A percentile compares a stretch with the other conserved stretches of the same genome.
phyloP scores from a whole-genome alignment of 495 filamentous ascomycete genomes.

The Cercophora samala region DNA sequence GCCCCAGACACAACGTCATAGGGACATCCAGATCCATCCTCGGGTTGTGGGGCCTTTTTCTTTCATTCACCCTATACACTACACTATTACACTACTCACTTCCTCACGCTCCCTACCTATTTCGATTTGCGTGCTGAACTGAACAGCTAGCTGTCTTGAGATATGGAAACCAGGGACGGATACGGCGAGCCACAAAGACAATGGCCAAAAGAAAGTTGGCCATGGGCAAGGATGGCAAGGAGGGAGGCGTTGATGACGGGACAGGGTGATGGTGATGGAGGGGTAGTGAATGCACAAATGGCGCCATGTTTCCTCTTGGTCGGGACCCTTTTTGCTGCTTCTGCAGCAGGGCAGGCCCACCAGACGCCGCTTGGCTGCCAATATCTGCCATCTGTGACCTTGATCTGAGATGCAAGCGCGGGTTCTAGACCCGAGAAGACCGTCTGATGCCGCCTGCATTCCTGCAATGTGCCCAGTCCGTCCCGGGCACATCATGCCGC shows the following conservation, averaged over 20 bases:
- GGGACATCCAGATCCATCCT: neutral
- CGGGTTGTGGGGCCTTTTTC: no score
- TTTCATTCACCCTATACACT: no score
- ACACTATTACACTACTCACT: no score
- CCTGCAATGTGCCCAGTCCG: neutral
- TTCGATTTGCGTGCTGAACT: no score
- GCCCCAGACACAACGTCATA: neutral
- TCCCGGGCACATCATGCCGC: neutral
- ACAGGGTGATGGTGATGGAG: neutral
- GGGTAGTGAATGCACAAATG: conserved; percentile 8
- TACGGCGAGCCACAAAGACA: neutral
- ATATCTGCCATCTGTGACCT: conserved; percentile 15
- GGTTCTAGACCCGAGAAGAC: conserved; percentile 30
- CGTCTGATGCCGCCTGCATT: conserved; percentile 12
- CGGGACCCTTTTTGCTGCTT: conserved; percentile 11
- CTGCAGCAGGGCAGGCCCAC: conserved; percentile 8
- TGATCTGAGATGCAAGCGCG: conserved; percentile 21
- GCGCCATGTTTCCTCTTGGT: conserved; percentile 4
- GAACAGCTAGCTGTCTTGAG: no score
- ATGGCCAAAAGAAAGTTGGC: neutral
- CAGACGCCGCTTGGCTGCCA: neutral
- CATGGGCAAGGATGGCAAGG: neutral
- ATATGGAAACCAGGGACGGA: no score
- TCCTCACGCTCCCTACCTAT: no score
- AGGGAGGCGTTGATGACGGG: neutral